A percentile compares a stretch with the other conserved stretches of the same genome.
These are phyloP conservation scores for Melastoma malabathricum DNA, from an alignment of 345 rosid species.

Conservation along the genomic window DNA sequence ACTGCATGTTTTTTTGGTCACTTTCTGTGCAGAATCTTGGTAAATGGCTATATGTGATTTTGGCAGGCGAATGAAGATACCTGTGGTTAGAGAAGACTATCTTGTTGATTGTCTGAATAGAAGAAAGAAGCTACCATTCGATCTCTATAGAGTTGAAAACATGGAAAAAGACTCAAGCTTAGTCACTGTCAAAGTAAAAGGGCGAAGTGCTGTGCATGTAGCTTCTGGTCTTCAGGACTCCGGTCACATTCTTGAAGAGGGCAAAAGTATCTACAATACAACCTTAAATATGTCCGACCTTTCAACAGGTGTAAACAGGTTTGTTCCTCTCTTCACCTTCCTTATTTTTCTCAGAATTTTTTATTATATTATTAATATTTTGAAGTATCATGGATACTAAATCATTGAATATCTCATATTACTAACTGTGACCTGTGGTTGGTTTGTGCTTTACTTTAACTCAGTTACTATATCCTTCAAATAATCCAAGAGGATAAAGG, in stretches of 20 bases:
- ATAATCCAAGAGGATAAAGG: slow-evolving; percentile 84
- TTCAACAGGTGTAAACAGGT: slow-evolving; percentile 89
- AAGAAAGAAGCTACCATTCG: slow-evolving; percentile 70
- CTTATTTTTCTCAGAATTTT: slow-evolving; percentile 2
- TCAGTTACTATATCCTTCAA: slow-evolving; percentile 83
- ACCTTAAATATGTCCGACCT: slow-evolving; percentile 91
- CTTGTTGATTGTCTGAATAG: slow-evolving; percentile 63
- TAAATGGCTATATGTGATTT: slow-evolving; percentile 6
- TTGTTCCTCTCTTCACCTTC: slow-evolving; percentile 7
- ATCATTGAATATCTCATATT: not conserved
- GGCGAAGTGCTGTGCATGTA: slow-evolving; percentile 89
- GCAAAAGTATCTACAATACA: slow-evolving; percentile 76
- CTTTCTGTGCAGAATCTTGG: slow-evolving; percentile 8
- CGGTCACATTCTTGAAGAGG: slow-evolving; percentile 89
- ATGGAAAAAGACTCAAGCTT: slow-evolving; percentile 43
- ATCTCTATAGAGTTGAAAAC: slow-evolving; percentile 61
- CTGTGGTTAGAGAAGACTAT: slow-evolving; percentile 76
- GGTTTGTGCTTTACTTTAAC: slow-evolving; percentile 13
- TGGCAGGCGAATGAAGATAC: slow-evolving; percentile 80
- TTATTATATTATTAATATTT: too few species aligned
- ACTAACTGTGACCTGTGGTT: not conserved
- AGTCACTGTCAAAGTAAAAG: slow-evolving; percentile 90
- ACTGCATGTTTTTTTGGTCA: slow-evolving; percentile 2
- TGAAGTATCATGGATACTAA: too few species aligned
- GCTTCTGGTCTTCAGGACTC: slow-evolving; percentile 83